Conservation (phyloP, 2,329 filamentous ascomycete species). For the Arthroderma sp. region DNA sequence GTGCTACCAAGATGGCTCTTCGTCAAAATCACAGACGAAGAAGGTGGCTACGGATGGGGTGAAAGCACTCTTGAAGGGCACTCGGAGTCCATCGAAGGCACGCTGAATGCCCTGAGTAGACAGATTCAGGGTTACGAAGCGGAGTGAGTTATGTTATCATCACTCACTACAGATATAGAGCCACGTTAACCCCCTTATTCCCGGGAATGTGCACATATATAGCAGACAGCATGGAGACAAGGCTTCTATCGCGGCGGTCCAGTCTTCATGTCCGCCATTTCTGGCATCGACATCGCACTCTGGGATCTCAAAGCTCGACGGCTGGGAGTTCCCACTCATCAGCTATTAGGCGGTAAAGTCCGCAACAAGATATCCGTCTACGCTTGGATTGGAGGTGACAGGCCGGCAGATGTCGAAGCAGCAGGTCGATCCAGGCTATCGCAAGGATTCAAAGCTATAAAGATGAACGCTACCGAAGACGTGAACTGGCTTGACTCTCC, state of each 20-base stretch:
- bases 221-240: conserved; percentile 59
- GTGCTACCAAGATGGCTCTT: conserved; percentile 66
- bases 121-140: conserved; percentile 56
- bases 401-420: conserved; percentile 52
- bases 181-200: background rate
- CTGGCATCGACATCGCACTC: conserved; percentile 66
- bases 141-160: conserved; percentile 49
- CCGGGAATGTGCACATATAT: conserved; percentile 68
- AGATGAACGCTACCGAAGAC: conserved; percentile 72
- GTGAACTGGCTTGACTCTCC: conserved; percentile 67
- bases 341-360: conserved; percentile 62
- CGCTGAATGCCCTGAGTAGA: conserved; percentile 53
- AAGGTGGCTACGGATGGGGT: conserved; percentile 57
- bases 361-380: conserved; percentile 60
- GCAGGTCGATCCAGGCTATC: conserved; percentile 42
- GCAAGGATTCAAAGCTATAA: conserved; percentile 40
- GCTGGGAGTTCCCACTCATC: conserved; percentile 56
- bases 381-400: conserved; percentile 66
- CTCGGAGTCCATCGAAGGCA: conserved; percentile 60
- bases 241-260: conserved; percentile 68
- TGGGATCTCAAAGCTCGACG: conserved; percentile 63
- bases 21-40: conserved; percentile 60
- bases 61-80: conserved; percentile 65
- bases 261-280: conserved; percentile 67
- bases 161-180: background rate